Evolutionary conservation across 768 basidiomycete genomes (phyloP), one percentile per base, ranked within the genome.

Genomic region (Mycena amicta): DNA sequence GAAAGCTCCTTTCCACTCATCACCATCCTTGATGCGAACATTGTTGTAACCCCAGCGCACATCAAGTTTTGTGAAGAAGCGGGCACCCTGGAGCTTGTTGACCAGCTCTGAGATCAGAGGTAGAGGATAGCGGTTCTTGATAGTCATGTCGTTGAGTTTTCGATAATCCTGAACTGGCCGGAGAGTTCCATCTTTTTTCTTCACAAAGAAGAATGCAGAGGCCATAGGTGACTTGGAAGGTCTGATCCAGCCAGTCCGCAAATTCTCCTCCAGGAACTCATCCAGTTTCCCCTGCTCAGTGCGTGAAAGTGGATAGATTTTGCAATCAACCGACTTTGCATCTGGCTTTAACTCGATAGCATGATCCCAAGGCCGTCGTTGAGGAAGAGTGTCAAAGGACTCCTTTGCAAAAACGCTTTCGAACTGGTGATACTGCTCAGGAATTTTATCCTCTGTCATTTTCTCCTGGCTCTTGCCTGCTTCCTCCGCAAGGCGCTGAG

Each of bases 1-100:
- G 65, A 83, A 82, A 0, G 76, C 74, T 0, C 74, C 77, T 61
- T 82, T 82, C 73, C 72, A 75, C 60, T 80, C 67, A 55, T 81
- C 71, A 3, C 77, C 79, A 39, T 74, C 68, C 13, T 70, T 71
- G n/a, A 82, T 74, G 1, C 75, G 64, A n/a, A 82, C 63, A 13
- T 77, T 75, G 61, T 81, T 75, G 61, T 72, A 82, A 0, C 73
- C 76, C 43, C 70, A 68, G 4, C 67, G 58, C 3, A 82, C 67
- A 61, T 83, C 78, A 12, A 82, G 55, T 43, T 72, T 73, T 1
- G 72, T 70, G 60, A 74, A 79, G 28, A 68, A 50, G 8, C 57
- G 59, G 0, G 71, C 65, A 3, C 57, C 56, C 16, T 59, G 61
- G 1, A 74, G 61, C 30, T 62, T 62, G 18, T 37, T 61, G 16